These are phyloP conservation scores for Plasmodium ovale DNA, from an alignment of 169 alveolate genomes.

Conservation along the genomic window DNA sequence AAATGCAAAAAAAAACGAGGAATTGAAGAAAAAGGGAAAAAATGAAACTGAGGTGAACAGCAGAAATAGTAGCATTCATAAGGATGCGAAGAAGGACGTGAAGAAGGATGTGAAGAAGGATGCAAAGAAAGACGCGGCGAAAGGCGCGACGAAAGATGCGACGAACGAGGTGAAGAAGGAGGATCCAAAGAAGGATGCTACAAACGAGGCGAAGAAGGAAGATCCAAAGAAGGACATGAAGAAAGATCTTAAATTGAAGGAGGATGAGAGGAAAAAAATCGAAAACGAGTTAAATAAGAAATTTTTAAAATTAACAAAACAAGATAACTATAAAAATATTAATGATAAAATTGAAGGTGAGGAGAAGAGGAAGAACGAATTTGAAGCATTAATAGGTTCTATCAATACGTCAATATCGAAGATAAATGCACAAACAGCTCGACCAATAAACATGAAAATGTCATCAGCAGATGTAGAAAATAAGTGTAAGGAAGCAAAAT, in stretches of 20 bases:
- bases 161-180: not conserved
- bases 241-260: conserved; percentile 44
- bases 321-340: conserved; percentile 44
- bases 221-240: conserved; percentile 40
- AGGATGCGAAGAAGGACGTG: not conserved
- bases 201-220: conserved; percentile 1
- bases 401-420: conserved; percentile 35
- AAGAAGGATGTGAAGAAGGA: not conserved
- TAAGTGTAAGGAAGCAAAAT: conserved; percentile 57
- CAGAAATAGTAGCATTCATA: not conserved
- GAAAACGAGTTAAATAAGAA: conserved; percentile 70
- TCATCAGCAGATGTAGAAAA: conserved; percentile 45
- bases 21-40: not conserved
- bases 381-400: conserved; percentile 17
- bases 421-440: conserved; percentile 44
- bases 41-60: not conserved
- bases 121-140: not conserved
- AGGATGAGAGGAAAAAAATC: conserved; percentile 62
- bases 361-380: conserved; percentile 29
- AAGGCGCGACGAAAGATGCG: not conserved
- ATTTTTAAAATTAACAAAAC: conserved; percentile 33
- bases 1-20: conserved; percentile 3
- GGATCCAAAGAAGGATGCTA: not conserved
- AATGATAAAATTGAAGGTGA: conserved; percentile 68
- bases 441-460: conserved; percentile 41